Base-by-base conservation (phyloP, 2,329 filamentous ascomycete genomes). In the Trichoderma afroharzianum region DNA sequence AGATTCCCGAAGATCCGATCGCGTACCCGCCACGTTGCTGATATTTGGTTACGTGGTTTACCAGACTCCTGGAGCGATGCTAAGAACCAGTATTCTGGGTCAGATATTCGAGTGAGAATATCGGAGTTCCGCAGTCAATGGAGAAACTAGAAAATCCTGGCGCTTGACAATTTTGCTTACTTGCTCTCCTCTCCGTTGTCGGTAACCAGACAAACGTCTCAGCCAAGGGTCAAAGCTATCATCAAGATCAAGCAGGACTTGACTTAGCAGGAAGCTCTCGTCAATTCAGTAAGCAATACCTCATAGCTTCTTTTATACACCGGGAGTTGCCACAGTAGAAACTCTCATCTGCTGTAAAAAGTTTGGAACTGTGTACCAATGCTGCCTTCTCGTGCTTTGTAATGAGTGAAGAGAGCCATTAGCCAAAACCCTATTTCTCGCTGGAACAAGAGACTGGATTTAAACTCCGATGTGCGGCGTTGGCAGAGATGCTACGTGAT, bases 1-100 rank as follows among this genome's bases (percentile, higher is more conserved):
- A 39, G 55, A 59, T 68, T 50, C 26, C 53, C 64, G 64, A 50
- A 43, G 64, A 68, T 68, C 64, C 55, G 55, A 47, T 62, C 28
- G n/a, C 30, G 7, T 39, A 4, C 39, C 58, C 21, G 28, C 39
- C 43, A 63, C 32, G n/a, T 3, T 18, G 43, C n/a, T 26, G 57
- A 7, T 36, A 28, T 32, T 24, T 12, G 33, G 33, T n/a, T n/a
- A 67, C 26, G 26, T 58, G 33, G 24, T 8, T 24, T 68, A 57
- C 64, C 55, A 61, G 26, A 18, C 30, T 33, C 26, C 55, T 28
- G 64, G 53, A 26, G 39, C 36, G 36, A 28, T 28, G 6, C 36
- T 33, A 68, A 24, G 55, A 61, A 47, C 55, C 55, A n/a, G 24
- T 26, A 15, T 21, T 9, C 36, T 53, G 30, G 47, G 24, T 28